Conservation (phyloP, 805 yeast genomes). For the Lachancea nothofagi region DNA sequence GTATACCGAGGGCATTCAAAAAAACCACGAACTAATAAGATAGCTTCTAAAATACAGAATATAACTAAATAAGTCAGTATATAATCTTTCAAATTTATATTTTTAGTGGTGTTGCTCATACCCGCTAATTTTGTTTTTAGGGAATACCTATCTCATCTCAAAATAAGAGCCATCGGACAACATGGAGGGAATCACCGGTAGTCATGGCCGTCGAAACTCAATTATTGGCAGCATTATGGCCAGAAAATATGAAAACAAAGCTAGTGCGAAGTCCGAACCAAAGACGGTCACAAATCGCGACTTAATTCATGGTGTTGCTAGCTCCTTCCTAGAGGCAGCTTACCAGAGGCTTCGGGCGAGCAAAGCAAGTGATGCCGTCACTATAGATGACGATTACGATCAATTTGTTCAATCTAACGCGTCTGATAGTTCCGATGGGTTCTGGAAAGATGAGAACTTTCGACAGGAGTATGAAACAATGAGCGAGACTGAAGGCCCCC, state of each 20-base stretch:
- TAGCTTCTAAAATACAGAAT: background rate
- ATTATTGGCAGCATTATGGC: slow-evolving; percentile 21
- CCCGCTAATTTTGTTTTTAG: too few relatives aligned
- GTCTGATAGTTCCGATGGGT: slow-evolving; percentile 25
- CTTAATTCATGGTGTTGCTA: slow-evolving; percentile 37
- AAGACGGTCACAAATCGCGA: slow-evolving; percentile 21
- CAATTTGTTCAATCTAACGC: slow-evolving; percentile 13
- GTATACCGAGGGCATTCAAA: slow-evolving; percentile 37
- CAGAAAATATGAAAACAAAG: slow-evolving; percentile 24
- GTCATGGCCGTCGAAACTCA: slow-evolving; percentile 11
- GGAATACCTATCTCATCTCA: background rate
- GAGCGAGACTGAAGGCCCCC: slow-evolving; percentile 10
- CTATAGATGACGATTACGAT: slow-evolving; percentile 13
- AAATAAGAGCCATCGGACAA: slow-evolving; percentile 4
- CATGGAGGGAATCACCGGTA: slow-evolving; percentile 2
- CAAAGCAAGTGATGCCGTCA: slow-evolving; percentile 13
- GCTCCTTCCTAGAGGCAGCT: slow-evolving; percentile 41
- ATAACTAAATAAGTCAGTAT: background rate
- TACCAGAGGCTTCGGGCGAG: slow-evolving; percentile 33
- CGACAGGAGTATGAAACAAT: slow-evolving; percentile 17
- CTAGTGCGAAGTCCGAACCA: slow-evolving; percentile 23
- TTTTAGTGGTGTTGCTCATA: too few relatives aligned
- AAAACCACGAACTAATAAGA: slow-evolving; percentile 4
- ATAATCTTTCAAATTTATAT: too few relatives aligned
- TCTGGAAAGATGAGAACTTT: slow-evolving; percentile 24